Conservation (phyloP, 192 early-diverging fungal genomes). For the Umbelopsis sp. region DNA sequence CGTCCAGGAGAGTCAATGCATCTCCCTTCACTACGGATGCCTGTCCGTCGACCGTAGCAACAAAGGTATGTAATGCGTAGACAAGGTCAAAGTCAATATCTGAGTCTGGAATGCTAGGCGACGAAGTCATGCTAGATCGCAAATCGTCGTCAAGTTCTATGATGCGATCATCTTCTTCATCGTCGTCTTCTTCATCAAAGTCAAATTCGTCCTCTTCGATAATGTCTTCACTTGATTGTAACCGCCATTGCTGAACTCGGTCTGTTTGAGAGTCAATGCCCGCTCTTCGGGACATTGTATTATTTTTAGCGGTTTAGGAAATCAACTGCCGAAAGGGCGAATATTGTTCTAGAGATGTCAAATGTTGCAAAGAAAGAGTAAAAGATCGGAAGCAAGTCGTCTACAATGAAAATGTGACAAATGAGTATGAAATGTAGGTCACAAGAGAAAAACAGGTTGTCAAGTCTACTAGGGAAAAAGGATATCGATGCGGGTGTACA, state of each 20-base stretch:
- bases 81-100: constrained; percentile 74
- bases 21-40: constrained; percentile 77
- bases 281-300: constrained; percentile 19
- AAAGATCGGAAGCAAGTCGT: neutral
- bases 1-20: constrained; percentile 72
- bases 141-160: constrained; percentile 38
- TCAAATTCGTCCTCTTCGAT: constrained; percentile 27
- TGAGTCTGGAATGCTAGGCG: constrained; percentile 48
- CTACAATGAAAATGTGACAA: neutral
- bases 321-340: neutral
- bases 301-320: neutral
- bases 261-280: constrained; percentile 8
- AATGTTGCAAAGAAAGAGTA: neutral
- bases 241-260: constrained; percentile 2
- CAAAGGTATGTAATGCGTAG: constrained; percentile 82
- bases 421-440: neutral
- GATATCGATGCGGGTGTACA: neutral
- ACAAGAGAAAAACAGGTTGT: constrained; percentile 4
- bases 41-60: constrained; percentile 79
- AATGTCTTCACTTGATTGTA: neutral
- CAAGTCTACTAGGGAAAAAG: neutral
- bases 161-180: constrained; percentile 32
- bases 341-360: neutral
- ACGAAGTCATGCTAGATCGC: constrained; percentile 37
- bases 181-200: constrained; percentile 34